Evolutionary conservation across 768 basidiomycete genomes (phyloP).

Genomic region (Russula emetica): DNA sequence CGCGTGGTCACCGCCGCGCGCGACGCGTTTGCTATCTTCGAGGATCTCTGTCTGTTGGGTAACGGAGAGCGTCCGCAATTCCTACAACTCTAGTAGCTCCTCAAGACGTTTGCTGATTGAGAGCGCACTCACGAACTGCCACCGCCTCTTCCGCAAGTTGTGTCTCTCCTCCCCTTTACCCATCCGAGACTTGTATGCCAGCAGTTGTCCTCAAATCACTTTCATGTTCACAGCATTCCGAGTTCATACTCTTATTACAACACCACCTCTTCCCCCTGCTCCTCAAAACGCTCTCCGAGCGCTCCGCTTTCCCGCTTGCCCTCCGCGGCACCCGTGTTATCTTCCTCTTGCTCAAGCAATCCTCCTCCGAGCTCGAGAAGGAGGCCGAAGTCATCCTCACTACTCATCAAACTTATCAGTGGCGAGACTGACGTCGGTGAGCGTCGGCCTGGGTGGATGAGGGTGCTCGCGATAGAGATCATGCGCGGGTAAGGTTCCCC

Average conservation of each 20-base stretch:
- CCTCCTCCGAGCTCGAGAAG: conserved; percentile 56
- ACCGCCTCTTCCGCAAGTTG: conserved; percentile 79
- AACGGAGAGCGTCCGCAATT: conserved; percentile 59
- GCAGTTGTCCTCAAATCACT: not conserved
- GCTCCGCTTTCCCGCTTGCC: conserved; percentile 79
- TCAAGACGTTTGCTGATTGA: conserved; percentile 94
- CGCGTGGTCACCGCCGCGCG: conserved; percentile 68
- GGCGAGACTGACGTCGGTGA: conserved; percentile 14
- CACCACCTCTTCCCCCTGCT: conserved; percentile 89
- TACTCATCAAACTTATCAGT: conserved; percentile 8
- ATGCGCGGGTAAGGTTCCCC: conserved; percentile 15
- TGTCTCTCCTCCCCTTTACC: conserved; percentile 20
- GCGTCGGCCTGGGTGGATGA: not conserved
- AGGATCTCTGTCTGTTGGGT: conserved; percentile 88
- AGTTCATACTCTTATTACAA: conserved; percentile 76
- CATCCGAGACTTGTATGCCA: not conserved
- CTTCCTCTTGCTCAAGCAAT: conserved; percentile 84
- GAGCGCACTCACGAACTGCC: conserved; percentile 89
- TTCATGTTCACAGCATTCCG: conserved; percentile 54
- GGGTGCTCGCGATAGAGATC: not conserved
- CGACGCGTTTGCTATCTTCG: conserved; percentile 85
- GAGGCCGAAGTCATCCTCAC: conserved; percentile 38
- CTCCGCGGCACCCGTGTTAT: conserved; percentile 90
- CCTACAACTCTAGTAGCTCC: conserved; percentile 74
- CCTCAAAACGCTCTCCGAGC: conserved; percentile 76